Evolutionary conservation across 2,329 filamentous ascomycete genomes (phyloP), one percentile per base, ranked within the genome.

Genomic region (Fusarium pilosicola): DNA sequence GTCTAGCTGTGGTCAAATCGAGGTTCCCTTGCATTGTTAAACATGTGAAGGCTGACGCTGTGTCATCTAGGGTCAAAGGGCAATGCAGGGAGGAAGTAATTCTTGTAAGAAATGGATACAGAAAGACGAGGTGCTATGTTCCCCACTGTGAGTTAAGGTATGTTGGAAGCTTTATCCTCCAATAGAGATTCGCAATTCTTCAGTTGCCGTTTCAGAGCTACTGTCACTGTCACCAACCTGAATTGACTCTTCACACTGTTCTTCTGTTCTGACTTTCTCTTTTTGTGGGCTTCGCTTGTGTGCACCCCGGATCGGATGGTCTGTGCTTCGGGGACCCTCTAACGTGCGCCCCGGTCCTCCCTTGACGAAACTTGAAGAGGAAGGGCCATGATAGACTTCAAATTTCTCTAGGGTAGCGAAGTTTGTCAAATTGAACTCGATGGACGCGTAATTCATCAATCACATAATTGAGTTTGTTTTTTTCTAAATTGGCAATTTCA

Each of bases 231-330:
- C 59, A n/a, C 36, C 46, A 34, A 61, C 51, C 46, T 63, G 58
- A 38, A 30, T 44, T 44, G 24, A 28, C 45, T 46, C 24, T 20
- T 46, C 63, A 39, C 59, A 65, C 54, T 68, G 48, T 68, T 20
- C 26, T 68, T 24, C 26, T 60, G 32, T 54, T 22, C 51, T 41
- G 24, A 26, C 59, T 62, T 63, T 70, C 45, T 39, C 61, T 28
- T 75, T 75, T 75, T 75, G 73, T 76, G 74, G 72, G 52, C 68
- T 77, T 77, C 73, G 70, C 74, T 77, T 76, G 46, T 42, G 41
- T 36, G 30, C 56, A 65, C 70, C 73, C 68, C 66, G 44, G 66
- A 74, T 68, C 69, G 30, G 36, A 51, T 76, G 74, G 72, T 60
- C 74, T 59, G 74, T 76, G 74, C 74, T 54, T 51, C 36, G 52